Evolutionary conservation across 116 monocot species (phyloP).

Genomic region (Zostera marina): DNA sequence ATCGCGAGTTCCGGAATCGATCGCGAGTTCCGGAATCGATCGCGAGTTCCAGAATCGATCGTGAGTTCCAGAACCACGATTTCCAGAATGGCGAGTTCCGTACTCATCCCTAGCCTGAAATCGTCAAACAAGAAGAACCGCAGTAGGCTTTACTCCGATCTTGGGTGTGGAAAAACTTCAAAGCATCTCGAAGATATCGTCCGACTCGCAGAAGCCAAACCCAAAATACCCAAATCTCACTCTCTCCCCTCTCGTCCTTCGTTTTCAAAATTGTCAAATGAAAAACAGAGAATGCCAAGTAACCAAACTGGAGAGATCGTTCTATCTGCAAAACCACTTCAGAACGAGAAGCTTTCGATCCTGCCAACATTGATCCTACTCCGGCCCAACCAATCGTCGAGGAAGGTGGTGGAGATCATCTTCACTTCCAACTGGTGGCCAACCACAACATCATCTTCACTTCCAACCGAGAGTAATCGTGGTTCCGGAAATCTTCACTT

Average conservation of each 20-base stretch:
- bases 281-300: constrained; percentile 2
- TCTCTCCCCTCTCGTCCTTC: background rate
- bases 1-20: no score
- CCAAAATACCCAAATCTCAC: background rate
- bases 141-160: constrained; percentile 3
- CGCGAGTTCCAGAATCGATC: no score
- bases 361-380: constrained; percentile 43
- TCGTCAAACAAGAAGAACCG: constrained; percentile 7
- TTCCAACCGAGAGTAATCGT: no score
- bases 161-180: constrained; percentile 24
- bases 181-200: constrained; percentile 27
- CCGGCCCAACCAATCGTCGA: constrained; percentile 37
- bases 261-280: background rate
- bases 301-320: background rate
- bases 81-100: no score
- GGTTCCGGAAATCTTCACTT: no score
- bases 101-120: no score
- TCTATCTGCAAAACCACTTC: background rate
- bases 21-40: no score
- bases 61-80: no score
- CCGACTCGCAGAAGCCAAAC: constrained; percentile 12
- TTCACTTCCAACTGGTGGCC: constrained; percentile 67
- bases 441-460: no score
- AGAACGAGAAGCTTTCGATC: background rate
- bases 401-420: constrained; percentile 62